Percentiles rank a stretch among this genome's conserved stretches.
Conservation (phyloP, 176 grass and related monocot species). For the Paspalum vaginatum region DNA sequence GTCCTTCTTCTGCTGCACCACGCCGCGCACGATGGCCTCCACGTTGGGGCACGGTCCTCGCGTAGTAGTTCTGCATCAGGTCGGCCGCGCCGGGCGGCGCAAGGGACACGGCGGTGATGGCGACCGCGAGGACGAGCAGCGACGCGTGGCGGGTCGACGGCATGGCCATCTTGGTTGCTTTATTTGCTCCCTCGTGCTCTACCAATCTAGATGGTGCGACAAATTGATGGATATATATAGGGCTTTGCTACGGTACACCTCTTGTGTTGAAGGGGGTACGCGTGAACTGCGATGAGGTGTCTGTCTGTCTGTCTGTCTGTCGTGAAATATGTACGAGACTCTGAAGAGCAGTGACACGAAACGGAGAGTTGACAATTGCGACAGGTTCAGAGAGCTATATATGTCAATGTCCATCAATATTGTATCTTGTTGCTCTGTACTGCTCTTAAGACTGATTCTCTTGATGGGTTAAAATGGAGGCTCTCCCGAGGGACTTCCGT, state of each 20-base stretch:
- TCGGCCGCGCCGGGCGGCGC: conserved; percentile 44
- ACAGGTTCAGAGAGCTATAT: neutral
- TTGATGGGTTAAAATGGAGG: neutral
- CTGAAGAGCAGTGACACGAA: neutral
- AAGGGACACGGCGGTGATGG: neutral
- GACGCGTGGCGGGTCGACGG: neutral
- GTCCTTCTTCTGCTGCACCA: conserved; percentile 41
- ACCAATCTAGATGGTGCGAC: neutral
- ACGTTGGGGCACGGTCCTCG: conserved; percentile 62
- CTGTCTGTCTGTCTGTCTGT: neutral
- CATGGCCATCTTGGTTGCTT: neutral
- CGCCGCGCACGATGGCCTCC: conserved; percentile 67
- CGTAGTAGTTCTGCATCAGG: conserved; percentile 64
- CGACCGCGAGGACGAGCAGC: neutral
- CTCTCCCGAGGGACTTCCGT: neutral
- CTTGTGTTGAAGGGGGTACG: too few relatives aligned
- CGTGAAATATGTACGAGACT: conserved; percentile 22
- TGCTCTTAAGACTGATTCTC: conserved; percentile 29
- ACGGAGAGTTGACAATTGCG: neutral
- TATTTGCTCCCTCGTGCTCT: neutral
- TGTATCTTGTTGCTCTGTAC: conserved; percentile 10
- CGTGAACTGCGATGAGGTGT: too few relatives aligned
- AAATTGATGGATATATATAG: conserved; percentile 23
- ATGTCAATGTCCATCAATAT: neutral
- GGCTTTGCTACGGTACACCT: too few relatives aligned